These are phyloP conservation scores for Tulasnella sp. DNA, from an alignment of 768 basidiomycete species.

Conservation along the genomic window DNA sequence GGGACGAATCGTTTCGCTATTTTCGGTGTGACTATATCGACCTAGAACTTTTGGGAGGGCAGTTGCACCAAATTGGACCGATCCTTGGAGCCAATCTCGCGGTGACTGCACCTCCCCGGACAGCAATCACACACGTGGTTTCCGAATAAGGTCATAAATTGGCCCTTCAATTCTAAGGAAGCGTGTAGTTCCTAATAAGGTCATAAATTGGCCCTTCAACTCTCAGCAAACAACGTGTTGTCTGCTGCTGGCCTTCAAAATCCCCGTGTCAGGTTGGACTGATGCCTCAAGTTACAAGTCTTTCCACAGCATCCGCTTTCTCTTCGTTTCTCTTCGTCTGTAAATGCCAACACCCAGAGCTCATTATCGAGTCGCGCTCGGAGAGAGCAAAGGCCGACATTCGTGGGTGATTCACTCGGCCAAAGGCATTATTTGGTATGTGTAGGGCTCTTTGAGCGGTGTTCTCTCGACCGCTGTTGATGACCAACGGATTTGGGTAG, in stretches of 20 bases:
- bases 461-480: not conserved
- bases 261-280: not conserved
- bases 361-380: conserved; percentile 19
- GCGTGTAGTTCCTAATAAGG: too few species aligned
- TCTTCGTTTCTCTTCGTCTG: not conserved
- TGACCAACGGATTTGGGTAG: not conserved
- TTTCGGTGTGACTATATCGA: too few species aligned
- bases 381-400: not conserved
- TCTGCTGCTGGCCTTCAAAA: not conserved
- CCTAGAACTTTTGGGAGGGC: too few species aligned
- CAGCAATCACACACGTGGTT: not conserved
- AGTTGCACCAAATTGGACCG: too few species aligned
- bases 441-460: too few species aligned
- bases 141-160: not conserved
- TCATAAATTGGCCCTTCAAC: too few species aligned
- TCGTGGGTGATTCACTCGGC: conserved; percentile 2
- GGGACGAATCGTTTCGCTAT: too few species aligned
- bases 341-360: not conserved
- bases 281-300: not conserved
- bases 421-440: conserved; percentile 3
- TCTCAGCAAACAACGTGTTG: not conserved
- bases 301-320: too few species aligned
- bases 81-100: not conserved
- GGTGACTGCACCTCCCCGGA: not conserved
- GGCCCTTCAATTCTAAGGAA: too few species aligned